Base-by-base conservation (phyloP, 495 filamentous ascomycete genomes). In the Daldinia grandis region DNA sequence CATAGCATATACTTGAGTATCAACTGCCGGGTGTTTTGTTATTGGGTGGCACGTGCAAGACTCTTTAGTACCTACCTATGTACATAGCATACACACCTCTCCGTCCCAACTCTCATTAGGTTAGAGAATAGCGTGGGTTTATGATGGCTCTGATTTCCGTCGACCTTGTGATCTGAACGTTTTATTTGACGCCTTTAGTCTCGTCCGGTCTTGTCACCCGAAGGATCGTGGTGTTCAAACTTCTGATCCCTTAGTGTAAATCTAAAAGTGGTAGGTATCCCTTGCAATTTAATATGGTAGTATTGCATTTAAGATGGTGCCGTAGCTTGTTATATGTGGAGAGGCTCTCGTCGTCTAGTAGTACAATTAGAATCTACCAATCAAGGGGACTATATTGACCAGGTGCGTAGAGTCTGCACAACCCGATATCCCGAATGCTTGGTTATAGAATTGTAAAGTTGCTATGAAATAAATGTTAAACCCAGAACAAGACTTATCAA, bases 331-430 rank as follows among this genome's bases (percentile, higher is more conserved):
- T 27, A 54, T 57, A 9, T 15, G 4, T 56, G 9, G 21, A 57
- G 42, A 60, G 42, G 19, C 44, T 58, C 44, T 51, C 14, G 10
- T 40, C 35, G 31, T 21, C 17, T 27, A 17, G 25, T 28, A 17
- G 28, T 28, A 10, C 14, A 40, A 63, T 38, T 28, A 37, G 1
- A 62, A 60, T 58, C 58, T 59, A 56, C 64, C 59, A 67, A 72
- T 72, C 53, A 71, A 37, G 31, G 33, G 24, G 19, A 53, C 19
- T n/a, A 59, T 19, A 49, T 6, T 35, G 33, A 27, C 62, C 58
- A 72, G 58, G 64, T 67, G 63, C 15, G 15, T 71, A 31, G 40
- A 62, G 58, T 33, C 51, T 56, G 62, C 62, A 47, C 47, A 50
- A 40, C 33, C 50, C 57, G 62, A 53, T 58, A 42, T 53, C 28